Base-by-base conservation (phyloP, 345 rosid genomes). In the Eucalyptus sideroxylon region DNA sequence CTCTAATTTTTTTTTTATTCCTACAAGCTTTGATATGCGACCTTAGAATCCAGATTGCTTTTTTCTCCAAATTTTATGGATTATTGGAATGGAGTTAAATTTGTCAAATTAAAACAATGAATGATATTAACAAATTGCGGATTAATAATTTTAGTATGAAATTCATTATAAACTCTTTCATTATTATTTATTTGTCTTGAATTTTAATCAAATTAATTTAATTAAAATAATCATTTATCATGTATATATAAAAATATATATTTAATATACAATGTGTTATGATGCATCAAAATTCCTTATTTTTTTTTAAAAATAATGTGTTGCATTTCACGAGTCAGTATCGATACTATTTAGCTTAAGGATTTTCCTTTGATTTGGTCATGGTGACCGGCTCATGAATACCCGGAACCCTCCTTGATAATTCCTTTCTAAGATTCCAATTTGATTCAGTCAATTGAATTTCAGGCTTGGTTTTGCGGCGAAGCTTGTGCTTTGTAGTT, bases 241-340 rank as follows among this genome's bases (percentile, higher is more conserved):
- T 19, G 24, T 53, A 8, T 19, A 8, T 53, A 53, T 3, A 53
- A 53, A 19, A 1, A 53, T 19, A 53, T 53, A 19, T 19, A 19
- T 53, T 53, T 53, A 53, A 53, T 53, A 53, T 8, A 53, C 2
- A 19, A 53, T 53, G 11, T 53, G 1, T 53, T 51, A 0, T 1
- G 1, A 17, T 2, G 2, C 1, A 0, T n/a, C n/a, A 0, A 19
- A 19, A 53, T 53, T 53, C 59, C 1, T 3, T 53, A 19, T 19
- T 53, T 53, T n/a, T n/a, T n/a, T 3, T 8, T 3, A 1, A 1
- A 53, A 53, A 53, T 0, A 0, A 19, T 1, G 24, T 0, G 5
- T 53, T 0, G 10, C 24, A 4, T 53, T 1, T 53, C 9, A 2
- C 0, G 0, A 53, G 26, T 19, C 10, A 2, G 0, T 53, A 2